These are phyloP conservation scores for Cryptococcus sp. DNA, from an alignment of 1,284 basidiomycete genomes.

Conservation along the genomic window DNA sequence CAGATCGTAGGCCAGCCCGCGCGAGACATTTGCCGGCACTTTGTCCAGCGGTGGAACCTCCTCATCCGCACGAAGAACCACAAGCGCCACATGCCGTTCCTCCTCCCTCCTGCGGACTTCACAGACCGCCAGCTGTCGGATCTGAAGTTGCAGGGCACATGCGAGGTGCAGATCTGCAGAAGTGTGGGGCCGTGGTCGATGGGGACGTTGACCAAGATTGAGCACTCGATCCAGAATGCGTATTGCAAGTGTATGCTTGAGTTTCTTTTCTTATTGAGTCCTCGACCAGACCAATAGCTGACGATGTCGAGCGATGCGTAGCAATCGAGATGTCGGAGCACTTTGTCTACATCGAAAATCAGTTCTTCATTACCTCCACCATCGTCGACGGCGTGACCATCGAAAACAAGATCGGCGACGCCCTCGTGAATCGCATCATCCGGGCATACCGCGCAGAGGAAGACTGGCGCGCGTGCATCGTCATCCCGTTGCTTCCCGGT, in stretches of 20 bases:
- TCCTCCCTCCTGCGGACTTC: slow-evolving; percentile 92
- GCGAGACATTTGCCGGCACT: slow-evolving; percentile 90
- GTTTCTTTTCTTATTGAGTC: not conserved
- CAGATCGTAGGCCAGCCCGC: slow-evolving; percentile 97
- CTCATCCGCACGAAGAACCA: slow-evolving; percentile 94
- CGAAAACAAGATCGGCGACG: slow-evolving; percentile 93
- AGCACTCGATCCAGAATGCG: slow-evolving; percentile 93
- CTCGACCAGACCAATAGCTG: not conserved
- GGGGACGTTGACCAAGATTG: slow-evolving; percentile 78
- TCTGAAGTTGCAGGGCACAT: slow-evolving; percentile 87
- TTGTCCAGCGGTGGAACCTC: slow-evolving; percentile 91
- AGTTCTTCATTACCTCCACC: slow-evolving; percentile 97
- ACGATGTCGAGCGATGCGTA: slow-evolving; percentile 49
- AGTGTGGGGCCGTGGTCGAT: slow-evolving; percentile 95
- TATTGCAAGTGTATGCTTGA: slow-evolving; percentile 72
- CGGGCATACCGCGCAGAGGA: slow-evolving; percentile 77
- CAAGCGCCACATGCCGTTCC: slow-evolving; percentile 84
- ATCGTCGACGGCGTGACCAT: slow-evolving; percentile 78
- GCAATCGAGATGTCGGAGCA: slow-evolving; percentile 89
- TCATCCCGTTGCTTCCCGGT: slow-evolving; percentile 89
- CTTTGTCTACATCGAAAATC: slow-evolving; percentile 71
- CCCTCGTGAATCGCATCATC: slow-evolving; percentile 86
- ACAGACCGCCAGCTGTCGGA: slow-evolving; percentile 73
- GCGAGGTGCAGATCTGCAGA: slow-evolving; percentile 94
- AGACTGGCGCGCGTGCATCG: slow-evolving; percentile 86